Base-by-base conservation (phyloP, 139 green algal genomes). In the Tetradesmus lagerheimii region DNA sequence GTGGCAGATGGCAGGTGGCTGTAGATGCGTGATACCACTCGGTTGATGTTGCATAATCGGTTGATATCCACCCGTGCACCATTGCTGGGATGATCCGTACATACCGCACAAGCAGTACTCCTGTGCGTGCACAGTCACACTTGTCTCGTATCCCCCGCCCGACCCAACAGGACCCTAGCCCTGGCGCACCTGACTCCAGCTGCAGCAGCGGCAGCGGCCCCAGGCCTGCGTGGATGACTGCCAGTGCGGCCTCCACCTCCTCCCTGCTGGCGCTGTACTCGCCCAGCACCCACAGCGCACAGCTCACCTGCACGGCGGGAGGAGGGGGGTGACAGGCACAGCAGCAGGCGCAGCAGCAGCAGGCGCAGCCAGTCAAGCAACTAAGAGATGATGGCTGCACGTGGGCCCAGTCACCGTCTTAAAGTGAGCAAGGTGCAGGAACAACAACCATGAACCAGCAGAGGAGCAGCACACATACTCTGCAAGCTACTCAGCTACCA, bases 241-340 rank as follows among this genome's bases (percentile, higher is more conserved):
- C 96, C 79, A 99, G 80, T 2, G 94, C 96, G 0, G 92, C 85
- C 41, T 95, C 89, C 25, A 99, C 93, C 89, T 99, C 95, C 35
- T 94, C 80, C 15, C 76, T 31, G 4, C 80, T 93, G 31, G 88
- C 85, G 88, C 93, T 97, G 94, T 98, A 99, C 95, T 99, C 98
- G 5, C 95, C 95, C 31, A 99, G 94, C 77, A 99, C 98, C 98
- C 98, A 99, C 74, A 99, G 94, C 14, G 94, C 94, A 79, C 95
- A 99, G 64, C 71, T 89, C n/a, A 88, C 83, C 83, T 88, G 83
- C 35, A 41, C 2, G 0, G 18, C 47, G 20, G 45, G 45, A 12
- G 45, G 11, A n/a, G 57, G 53, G 53, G 15, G 4, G 20, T 23
- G 25, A 4, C n/a, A 23, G 25, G 23, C 18, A 64, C 50, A 64